Conservation (phyloP, 1,284 basidiomycete species). For the Melampsora abietis-canadensis region DNA sequence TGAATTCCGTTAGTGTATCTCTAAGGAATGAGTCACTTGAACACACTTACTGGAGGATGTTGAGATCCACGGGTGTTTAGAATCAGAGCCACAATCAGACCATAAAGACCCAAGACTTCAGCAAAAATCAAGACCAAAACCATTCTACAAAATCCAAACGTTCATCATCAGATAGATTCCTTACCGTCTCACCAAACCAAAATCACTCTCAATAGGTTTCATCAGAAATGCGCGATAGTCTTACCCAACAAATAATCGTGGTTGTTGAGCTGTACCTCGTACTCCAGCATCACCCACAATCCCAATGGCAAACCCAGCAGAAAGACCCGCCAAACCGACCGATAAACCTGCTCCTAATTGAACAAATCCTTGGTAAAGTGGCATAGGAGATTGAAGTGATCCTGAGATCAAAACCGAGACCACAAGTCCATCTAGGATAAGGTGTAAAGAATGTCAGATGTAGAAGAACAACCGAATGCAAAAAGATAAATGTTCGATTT, state of each 20-base stretch:
- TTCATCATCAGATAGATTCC: too few species aligned
- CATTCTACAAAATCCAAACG: slow-evolving; percentile 43
- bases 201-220: too few species aligned
- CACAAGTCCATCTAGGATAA: slow-evolving; percentile 54
- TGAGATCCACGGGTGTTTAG: slow-evolving; percentile 51
- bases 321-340: slow-evolving; percentile 57
- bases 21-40: too few species aligned
- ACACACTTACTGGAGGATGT: slow-evolving; percentile 17
- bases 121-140: slow-evolving; percentile 56
- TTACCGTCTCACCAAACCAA: too few species aligned
- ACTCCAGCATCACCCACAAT: slow-evolving; percentile 58
- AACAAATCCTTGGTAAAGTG: slow-evolving; percentile 56
- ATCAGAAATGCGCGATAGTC: neutral
- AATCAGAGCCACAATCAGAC: slow-evolving; percentile 56
- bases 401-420: slow-evolving; percentile 57
- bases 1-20: too few species aligned
- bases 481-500: neutral
- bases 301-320: slow-evolving; percentile 57
- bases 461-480: neutral
- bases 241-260: slow-evolving; percentile 53
- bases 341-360: slow-evolving; percentile 57
- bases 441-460: slow-evolving; percentile 47
- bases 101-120: slow-evolving; percentile 54
- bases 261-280: slow-evolving; percentile 56
- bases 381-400: slow-evolving; percentile 55